Conservation (phyloP, 2,329 filamentous ascomycete genomes). For the Pseudogymnoascus sp. region DNA sequence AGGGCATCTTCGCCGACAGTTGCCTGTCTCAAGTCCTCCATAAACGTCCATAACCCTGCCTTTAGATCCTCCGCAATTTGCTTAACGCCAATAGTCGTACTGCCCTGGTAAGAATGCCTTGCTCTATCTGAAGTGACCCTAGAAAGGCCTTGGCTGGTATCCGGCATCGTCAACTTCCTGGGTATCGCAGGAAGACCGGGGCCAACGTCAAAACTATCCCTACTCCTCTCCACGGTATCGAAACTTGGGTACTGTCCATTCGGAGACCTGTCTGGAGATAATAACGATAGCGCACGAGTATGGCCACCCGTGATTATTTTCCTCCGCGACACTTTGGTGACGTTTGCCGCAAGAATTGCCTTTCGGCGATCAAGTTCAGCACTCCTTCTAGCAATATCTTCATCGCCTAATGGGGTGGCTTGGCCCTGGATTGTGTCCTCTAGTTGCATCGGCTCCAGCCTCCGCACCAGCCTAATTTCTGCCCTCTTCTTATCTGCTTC, state of each 20-base stretch:
- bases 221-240: not conserved
- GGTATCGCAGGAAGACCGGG: slow-evolving; percentile 11
- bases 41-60: slow-evolving; percentile 85
- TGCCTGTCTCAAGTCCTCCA: slow-evolving; percentile 90
- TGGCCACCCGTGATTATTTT: slow-evolving; percentile 64
- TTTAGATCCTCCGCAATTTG: slow-evolving; percentile 63
- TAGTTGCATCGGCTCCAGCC: slow-evolving; percentile 45
- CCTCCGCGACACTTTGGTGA: slow-evolving; percentile 40
- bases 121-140: slow-evolving; percentile 22
- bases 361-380: slow-evolving; percentile 68
- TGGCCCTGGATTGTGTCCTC: slow-evolving; percentile 21
- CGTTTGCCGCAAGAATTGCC: slow-evolving; percentile 49
- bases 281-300: slow-evolving; percentile 63
- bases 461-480: slow-evolving; percentile 54
- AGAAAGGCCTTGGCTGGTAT: slow-evolving; percentile 25
- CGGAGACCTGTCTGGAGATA: slow-evolving; percentile 51
- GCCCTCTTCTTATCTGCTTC: slow-evolving; percentile 71
- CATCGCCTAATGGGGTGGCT: slow-evolving; percentile 12
- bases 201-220: not conserved
- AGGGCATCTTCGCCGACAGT: slow-evolving; percentile 91
- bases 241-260: slow-evolving; percentile 13
- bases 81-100: slow-evolving; percentile 26
- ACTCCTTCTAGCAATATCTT: slow-evolving; percentile 25
- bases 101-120: slow-evolving; percentile 29
- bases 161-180: slow-evolving; percentile 25